Base-by-base conservation (phyloP, 2,329 filamentous ascomycete genomes). In the Fusarium sp. region DNA sequence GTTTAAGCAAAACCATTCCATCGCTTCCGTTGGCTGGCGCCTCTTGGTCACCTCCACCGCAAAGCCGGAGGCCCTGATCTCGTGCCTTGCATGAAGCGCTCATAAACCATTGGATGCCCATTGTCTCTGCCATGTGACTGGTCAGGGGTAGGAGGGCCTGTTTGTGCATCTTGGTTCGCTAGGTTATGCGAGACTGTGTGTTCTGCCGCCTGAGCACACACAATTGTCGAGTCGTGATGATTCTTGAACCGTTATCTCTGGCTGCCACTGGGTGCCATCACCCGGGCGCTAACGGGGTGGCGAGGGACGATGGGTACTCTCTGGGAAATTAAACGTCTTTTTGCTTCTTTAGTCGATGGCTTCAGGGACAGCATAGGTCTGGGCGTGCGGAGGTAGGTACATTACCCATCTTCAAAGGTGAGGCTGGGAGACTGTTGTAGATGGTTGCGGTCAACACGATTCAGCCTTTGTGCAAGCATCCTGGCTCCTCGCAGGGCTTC, bases 31-130 rank as follows among this genome's bases (percentile, higher is more conserved):
- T 71, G 68, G 68, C 57, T 29, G 14, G 44, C 23, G 46, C 14
- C 60, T 34, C 46, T 53, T 23, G 56, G 14, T 13, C n/a, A 44
- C 65, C 57, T 62, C 68, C 64, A 71, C 67, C 33, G 40, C 13
- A 38, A 8, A 25, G 61, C 29, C 64, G 61, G 68, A 61, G 31
- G 34, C 57, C 42, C 33, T 33, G 50, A 34, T 57, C 50, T 61
- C 42, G 68, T 70, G 64, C 68, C 68, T 68, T 71, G 68, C 68
- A 70, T 70, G 68, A 69, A 65, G 58, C 23, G 61, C 61, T 68
- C 68, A 70, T 69, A 71, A 70, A 31, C 67, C 33, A 55, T 31
- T 65, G 23, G 40, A 25, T 34, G n/a, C 16, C 13, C 7, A 49
- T 57, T 50, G 56, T 62, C 18, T 25, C 31, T 29, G 46, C 42